A percentile compares a stretch with the other conserved stretches of the same genome.
Evolutionary conservation across 345 rosid species (phyloP).

Genomic region (Mallotus nudiflorus): DNA sequence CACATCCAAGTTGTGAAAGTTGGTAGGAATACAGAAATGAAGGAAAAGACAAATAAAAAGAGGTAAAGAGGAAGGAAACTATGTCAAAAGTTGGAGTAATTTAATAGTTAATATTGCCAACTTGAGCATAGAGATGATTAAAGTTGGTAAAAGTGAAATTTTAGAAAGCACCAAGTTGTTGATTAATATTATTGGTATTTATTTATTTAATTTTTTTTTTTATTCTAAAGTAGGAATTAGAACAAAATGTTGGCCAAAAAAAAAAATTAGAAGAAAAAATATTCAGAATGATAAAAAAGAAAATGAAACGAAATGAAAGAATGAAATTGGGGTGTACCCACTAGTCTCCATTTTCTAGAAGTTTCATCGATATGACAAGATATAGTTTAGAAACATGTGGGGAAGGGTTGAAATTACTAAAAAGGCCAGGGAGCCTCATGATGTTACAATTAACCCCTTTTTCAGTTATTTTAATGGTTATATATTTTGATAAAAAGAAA

Average conservation of each 20-base stretch:
- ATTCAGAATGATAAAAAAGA: no score
- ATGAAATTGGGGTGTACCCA: neutral
- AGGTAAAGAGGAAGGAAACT: neutral
- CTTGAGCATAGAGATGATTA: neutral
- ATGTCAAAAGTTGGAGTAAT: conserved; percentile 6
- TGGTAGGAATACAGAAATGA: conserved; percentile 13
- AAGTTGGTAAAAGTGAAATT: neutral
- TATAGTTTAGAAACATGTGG: neutral
- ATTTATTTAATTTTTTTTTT: no score
- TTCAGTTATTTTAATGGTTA: no score
- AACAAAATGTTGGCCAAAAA: no score
- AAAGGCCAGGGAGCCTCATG: neutral
- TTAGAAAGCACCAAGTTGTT: conserved; percentile 17
- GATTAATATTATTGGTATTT: conserved; percentile 6
- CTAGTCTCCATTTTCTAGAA: neutral
- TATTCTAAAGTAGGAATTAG: no score
- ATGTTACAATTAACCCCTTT: neutral
- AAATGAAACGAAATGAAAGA: neutral
- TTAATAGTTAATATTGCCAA: neutral
- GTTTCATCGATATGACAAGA: neutral
- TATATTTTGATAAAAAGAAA: no score
- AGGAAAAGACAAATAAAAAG: conserved; percentile 5
- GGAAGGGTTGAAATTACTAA: neutral
- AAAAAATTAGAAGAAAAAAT: no score
- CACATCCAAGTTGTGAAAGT: conserved; percentile 25